These are phyloP conservation scores for Asterophora lycoperdoides DNA, from an alignment of 768 basidiomycete genomes.

Conservation along the genomic window DNA sequence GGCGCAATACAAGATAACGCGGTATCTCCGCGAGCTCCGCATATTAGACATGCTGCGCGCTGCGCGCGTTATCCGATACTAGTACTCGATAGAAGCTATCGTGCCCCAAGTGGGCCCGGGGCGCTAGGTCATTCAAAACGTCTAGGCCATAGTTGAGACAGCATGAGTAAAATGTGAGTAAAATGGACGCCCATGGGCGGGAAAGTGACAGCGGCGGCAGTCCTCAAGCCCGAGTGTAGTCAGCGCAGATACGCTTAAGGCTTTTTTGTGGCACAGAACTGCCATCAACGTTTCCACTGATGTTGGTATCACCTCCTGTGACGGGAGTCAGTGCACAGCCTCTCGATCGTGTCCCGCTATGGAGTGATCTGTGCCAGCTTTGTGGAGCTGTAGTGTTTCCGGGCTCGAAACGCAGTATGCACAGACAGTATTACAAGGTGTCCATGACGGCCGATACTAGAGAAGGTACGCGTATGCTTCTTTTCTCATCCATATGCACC, in stretches of 20 bases:
- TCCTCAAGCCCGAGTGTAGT: too few species aligned
- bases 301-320: constrained; percentile 1
- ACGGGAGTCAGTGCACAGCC: constrained; percentile 4
- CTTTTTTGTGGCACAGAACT: background rate
- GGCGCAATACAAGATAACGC: background rate
- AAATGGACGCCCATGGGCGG: background rate
- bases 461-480: background rate
- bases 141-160: background rate
- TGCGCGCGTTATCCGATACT: too few species aligned
- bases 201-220: background rate
- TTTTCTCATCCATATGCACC: background rate
- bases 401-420: too few species aligned
- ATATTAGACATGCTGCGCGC: background rate
- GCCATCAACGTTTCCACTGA: background rate
- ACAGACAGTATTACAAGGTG: too few species aligned
- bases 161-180: background rate
- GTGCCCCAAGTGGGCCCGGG: background rate
- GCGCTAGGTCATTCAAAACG: too few species aligned
- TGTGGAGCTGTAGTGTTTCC: background rate
- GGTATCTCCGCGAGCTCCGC: constrained; percentile 8
- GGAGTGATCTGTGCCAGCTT: too few species aligned
- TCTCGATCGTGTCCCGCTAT: background rate
- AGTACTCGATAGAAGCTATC: background rate
- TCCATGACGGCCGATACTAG: background rate
- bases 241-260: background rate